Conservation (phyloP, 106 monocot species). For the Acorus gramineus region DNA sequence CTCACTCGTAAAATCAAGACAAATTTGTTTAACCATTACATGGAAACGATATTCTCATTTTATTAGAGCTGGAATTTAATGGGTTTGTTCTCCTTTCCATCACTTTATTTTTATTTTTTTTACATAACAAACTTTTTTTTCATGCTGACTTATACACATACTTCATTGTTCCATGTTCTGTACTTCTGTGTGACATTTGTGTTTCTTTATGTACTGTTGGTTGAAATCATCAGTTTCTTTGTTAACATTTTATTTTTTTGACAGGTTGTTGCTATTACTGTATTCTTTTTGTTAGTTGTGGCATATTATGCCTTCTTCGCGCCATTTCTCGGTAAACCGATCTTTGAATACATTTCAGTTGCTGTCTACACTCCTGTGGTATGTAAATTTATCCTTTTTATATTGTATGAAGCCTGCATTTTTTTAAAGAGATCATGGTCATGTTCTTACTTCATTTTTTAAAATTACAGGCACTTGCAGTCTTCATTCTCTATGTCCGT, state of each 20-base stretch:
- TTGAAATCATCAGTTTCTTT: neutral
- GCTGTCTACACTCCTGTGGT: constrained; percentile 88
- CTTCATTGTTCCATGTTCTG: too few species aligned
- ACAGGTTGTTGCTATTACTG: constrained; percentile 93
- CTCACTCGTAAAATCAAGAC: too few species aligned
- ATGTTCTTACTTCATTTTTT: neutral
- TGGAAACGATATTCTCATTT: too few species aligned
- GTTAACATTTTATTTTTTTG: constrained; percentile 1
- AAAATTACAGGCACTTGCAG: constrained; percentile 65
- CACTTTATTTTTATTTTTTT: too few species aligned
- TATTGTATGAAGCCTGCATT: neutral
- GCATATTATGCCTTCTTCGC: constrained; percentile 98
- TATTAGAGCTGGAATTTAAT: too few species aligned
- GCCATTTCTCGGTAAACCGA: constrained; percentile 71
- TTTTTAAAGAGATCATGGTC: constrained; percentile 2
- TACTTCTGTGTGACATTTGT: too few species aligned
- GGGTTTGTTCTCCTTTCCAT: too few species aligned
- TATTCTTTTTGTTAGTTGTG: constrained; percentile 85
- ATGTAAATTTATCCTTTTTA: constrained; percentile 13
- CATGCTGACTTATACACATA: too few species aligned
- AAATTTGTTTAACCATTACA: too few species aligned
- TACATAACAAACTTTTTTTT: too few species aligned
- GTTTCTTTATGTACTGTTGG: too few species aligned
- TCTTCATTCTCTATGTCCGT: constrained; percentile 87
- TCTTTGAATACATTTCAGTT: constrained; percentile 59